Evolutionary conservation across 768 basidiomycete species (phyloP), one percentile per base, ranked within the genome.

Genomic region (Naganishia friedmannii): DNA sequence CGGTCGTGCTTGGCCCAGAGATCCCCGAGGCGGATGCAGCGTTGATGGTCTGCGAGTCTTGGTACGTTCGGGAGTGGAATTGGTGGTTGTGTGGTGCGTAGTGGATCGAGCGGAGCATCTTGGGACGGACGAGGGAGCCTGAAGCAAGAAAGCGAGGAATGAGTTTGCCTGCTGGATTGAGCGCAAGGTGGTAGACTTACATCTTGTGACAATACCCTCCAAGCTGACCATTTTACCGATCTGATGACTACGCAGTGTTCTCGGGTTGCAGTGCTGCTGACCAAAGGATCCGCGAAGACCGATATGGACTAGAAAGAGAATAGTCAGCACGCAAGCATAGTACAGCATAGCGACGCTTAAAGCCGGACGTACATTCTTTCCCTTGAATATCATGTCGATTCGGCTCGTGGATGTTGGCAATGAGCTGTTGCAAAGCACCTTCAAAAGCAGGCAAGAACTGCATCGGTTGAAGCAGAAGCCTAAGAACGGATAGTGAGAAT

Each of bases 171-270:
- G 53, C 15, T 31, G 31, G 17, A 21, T 51, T 51, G n/a, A 3
- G 3, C 3, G n/a, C n/a, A 12, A 51, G 45, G 9, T 28, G 48
- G 23, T 8, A 21, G 28, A 77, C 83, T 71, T 63, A 83, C 96
- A 99, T 69, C 96, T 87, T 3, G 95, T 98, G 72, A 99, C 93
- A 79, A 99, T 99, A 46, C 95, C 96, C 83, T 99, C 96, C 39
- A 99, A 81, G 39, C 91, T 93, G 77, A 98, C 91, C 93, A 98
- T 93, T 82, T 90, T 93, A 58, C 93, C 91, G 23, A 99, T 87
- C 80, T 98, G 90, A 71, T 87, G 85, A 34, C 93, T 90, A 69
- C 88, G 87, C 63, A 99, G 86, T 21, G 93, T 93, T 9, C 96
- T 86, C 56, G 96, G 96, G 81, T 90, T 97, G 80, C 94, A 90